Percentiles rank a stretch among this genome's conserved stretches.
Evolutionary conservation across 768 basidiomycete species (phyloP).

Genomic region (Rhizopogon roseolus): DNA sequence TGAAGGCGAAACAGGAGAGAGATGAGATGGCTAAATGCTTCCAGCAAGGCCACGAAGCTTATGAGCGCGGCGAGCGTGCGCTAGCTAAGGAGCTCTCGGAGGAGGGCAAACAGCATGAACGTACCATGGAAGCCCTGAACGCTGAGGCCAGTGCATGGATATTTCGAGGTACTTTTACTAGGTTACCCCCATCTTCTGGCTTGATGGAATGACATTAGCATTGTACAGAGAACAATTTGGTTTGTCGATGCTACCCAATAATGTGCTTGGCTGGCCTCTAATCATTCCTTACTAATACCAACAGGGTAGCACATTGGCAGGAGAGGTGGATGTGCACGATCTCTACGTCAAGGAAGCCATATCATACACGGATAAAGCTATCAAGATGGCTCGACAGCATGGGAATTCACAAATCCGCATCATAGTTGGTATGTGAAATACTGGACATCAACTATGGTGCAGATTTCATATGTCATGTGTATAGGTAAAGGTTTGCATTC

Average conservation of each 20-base stretch:
- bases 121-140: conserved; percentile 75
- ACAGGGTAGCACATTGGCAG: conserved; percentile 61
- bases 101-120: conserved; percentile 77
- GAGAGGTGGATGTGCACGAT: conserved; percentile 87
- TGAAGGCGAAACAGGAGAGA: conserved; percentile 72
- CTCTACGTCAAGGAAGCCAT: conserved; percentile 93
- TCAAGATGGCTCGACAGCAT: no score
- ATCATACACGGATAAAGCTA: conserved; percentile 60
- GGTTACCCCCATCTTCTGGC: not conserved
- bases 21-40: conserved; percentile 72
- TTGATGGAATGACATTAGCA: not conserved
- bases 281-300: not conserved
- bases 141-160: conserved; percentile 85
- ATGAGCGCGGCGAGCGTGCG: conserved; percentile 65
- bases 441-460: no score
- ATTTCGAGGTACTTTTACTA: conserved; percentile 49
- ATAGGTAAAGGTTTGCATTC: conserved; percentile 88
- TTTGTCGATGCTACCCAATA: conserved; percentile 15
- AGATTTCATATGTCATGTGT: not conserved
- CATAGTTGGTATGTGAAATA: no score
- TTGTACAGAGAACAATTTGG: conserved; percentile 69
- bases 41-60: conserved; percentile 70
- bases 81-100: conserved; percentile 77
- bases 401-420: no score
- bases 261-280: not conserved